These are phyloP conservation scores for Syncephalastrum sp. DNA, from an alignment of 371 early-diverging fungal genomes.

Conservation along the genomic window DNA sequence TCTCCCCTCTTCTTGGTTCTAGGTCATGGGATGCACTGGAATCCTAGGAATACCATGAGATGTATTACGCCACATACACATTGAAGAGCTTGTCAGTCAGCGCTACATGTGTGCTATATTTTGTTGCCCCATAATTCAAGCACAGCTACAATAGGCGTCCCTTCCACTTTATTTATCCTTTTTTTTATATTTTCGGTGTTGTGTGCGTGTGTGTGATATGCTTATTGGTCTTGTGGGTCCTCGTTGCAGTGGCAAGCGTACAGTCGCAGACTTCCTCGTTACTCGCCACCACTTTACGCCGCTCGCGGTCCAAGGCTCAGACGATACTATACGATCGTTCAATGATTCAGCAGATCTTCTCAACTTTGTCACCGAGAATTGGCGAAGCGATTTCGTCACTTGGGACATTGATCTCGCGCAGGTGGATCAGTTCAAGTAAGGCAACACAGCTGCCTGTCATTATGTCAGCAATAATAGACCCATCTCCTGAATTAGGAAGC, in stretches of 20 bases:
- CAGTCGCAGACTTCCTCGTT: slow-evolving; percentile 63
- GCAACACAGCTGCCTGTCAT: not conserved
- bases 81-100: too few relatives aligned
- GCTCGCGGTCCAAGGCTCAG: too few relatives aligned
- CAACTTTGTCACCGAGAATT: slow-evolving; percentile 62
- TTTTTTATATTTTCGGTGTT: not conserved
- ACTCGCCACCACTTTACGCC: slow-evolving; percentile 49
- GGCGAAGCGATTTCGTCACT: slow-evolving; percentile 73
- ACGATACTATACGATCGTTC: too few relatives aligned
- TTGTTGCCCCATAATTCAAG: too few relatives aligned
- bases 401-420: slow-evolving; percentile 51
- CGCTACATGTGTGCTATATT: too few relatives aligned
- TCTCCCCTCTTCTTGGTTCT: too few relatives aligned
- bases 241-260: slow-evolving; percentile 71
- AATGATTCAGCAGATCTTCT: not conserved
- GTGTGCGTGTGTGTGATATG: slow-evolving; percentile 40
- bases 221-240: slow-evolving; percentile 79
- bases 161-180: not conserved
- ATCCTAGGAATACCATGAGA: too few relatives aligned
- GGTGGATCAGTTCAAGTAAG: slow-evolving; percentile 33
- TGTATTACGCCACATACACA: too few relatives aligned
- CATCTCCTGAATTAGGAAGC: slow-evolving; percentile 54
- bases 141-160: too few relatives aligned
- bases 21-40: too few relatives aligned
- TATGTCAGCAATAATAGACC: not conserved